Evolutionary conservation across 1,139 yeast genomes (phyloP).

Genomic region (Blastobotrys niveus): DNA sequence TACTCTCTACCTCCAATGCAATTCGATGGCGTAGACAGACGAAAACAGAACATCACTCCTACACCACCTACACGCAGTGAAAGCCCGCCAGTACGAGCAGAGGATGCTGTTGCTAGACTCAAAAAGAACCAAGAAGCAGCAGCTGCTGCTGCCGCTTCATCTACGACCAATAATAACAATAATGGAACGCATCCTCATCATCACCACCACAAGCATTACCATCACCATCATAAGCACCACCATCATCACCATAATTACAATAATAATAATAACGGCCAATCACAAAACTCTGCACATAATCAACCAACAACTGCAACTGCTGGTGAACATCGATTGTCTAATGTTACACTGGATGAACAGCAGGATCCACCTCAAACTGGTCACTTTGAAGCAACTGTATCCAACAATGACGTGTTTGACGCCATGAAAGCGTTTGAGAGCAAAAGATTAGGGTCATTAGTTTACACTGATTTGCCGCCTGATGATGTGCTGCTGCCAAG

Average conservation of each 20-base stretch:
- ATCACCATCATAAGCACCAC: slow-evolving; percentile 21
- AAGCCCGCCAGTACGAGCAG: slow-evolving; percentile 30
- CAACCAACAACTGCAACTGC: not conserved
- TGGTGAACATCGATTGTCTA: too few species aligned
- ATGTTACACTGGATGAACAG: too few species aligned
- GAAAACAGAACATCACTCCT: slow-evolving; percentile 20
- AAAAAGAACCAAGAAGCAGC: slow-evolving; percentile 21
- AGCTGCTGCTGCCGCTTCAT: too few species aligned
- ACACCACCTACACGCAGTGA: slow-evolving; percentile 11
- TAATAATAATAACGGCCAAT: slow-evolving; percentile 5
- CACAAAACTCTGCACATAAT: slow-evolving; percentile 7
- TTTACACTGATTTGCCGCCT: slow-evolving; percentile 47
- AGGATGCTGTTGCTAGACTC: slow-evolving; percentile 33
- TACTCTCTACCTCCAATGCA: slow-evolving; percentile 24
- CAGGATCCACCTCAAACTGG: slow-evolving; percentile 12
- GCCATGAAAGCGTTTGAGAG: slow-evolving; percentile 44
- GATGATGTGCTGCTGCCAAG: slow-evolving; percentile 29
- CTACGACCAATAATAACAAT: slow-evolving; percentile 1
- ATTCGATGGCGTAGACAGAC: slow-evolving; percentile 21
- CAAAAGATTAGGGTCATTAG: slow-evolving; percentile 52
- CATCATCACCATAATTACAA: slow-evolving; percentile 24
- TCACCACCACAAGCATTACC: slow-evolving; percentile 13
- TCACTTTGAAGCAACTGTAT: slow-evolving; percentile 33
- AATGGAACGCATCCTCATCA: slow-evolving; percentile 10
- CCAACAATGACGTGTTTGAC: slow-evolving; percentile 44